Evolutionary conservation across 169 alveolate species (phyloP).

Genomic region (Babesia bovis): DNA sequence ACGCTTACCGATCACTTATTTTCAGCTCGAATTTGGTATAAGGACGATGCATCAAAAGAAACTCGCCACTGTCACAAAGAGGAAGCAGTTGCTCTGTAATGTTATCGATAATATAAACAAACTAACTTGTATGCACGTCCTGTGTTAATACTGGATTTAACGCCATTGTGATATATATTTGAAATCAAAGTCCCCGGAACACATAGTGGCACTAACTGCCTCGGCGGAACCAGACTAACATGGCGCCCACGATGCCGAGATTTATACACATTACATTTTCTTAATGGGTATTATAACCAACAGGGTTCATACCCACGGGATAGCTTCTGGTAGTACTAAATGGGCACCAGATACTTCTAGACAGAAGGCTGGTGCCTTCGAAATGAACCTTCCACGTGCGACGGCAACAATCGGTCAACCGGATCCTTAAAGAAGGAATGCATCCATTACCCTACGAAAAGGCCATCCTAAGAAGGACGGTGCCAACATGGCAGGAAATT

Average conservation of each 20-base stretch:
- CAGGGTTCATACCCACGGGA: too few species aligned
- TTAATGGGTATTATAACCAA: too few species aligned
- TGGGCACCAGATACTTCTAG: too few species aligned
- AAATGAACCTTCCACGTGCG: too few species aligned
- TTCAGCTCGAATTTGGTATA: not conserved
- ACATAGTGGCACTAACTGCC: not conserved
- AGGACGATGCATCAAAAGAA: conserved; percentile 29
- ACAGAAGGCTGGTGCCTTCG: too few species aligned
- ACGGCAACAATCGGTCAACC: too few species aligned
- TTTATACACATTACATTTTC: too few species aligned
- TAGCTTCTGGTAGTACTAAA: too few species aligned
- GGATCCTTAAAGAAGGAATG: conserved; percentile 36
- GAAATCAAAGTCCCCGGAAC: too few species aligned
- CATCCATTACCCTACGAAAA: conserved; percentile 63
- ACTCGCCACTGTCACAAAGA: conserved; percentile 33
- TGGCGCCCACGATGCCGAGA: too few species aligned
- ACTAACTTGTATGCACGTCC: conserved; percentile 55
- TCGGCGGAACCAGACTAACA: too few species aligned
- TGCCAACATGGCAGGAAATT: conserved; percentile 66
- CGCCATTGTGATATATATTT: conserved; percentile 29
- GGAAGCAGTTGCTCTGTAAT: conserved; percentile 58
- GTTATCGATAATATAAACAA: not conserved
- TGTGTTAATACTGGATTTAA: conserved; percentile 58
- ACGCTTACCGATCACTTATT: conserved; percentile 17
- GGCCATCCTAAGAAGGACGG: conserved; percentile 52